Percentiles rank a stretch among this genome's conserved stretches.
phyloP scores from a whole-genome alignment of 177 flowering plant genomes.

The Telopea speciosissima region DNA sequence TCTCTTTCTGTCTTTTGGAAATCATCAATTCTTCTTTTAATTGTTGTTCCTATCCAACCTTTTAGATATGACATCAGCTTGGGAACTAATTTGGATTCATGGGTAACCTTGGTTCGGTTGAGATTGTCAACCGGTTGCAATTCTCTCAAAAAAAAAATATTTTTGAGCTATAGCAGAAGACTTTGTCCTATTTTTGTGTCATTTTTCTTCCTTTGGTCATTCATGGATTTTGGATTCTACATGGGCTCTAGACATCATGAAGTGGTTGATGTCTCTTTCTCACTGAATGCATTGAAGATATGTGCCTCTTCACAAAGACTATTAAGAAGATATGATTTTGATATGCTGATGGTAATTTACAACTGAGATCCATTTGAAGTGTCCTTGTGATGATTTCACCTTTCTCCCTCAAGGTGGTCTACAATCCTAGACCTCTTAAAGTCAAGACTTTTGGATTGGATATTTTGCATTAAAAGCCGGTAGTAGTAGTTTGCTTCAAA shows the following conservation, averaged over 20 bases:
- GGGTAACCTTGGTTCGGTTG: neutral
- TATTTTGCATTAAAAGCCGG: neutral
- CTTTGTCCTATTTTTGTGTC: neutral
- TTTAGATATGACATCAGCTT: neutral
- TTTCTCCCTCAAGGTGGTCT: neutral
- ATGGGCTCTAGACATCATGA: neutral
- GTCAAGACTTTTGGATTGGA: neutral
- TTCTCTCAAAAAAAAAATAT: too few species aligned
- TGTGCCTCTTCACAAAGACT: neutral
- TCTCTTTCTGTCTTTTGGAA: neutral
- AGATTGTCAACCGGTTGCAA: neutral
- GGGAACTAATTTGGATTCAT: neutral
- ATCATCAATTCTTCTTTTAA: neutral
- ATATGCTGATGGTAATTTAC: neutral
- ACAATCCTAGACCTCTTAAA: neutral
- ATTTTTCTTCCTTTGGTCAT: neutral
- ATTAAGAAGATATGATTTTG: neutral
- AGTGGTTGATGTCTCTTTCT: neutral
- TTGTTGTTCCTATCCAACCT: neutral
- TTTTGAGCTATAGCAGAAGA: neutral
- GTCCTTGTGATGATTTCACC: neutral
- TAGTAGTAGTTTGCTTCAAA: too few species aligned
- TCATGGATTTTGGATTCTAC: neutral
- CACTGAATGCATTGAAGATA: neutral
- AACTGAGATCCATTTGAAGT: neutral